These are phyloP conservation scores for Sicyos edulis DNA, from an alignment of 306 rosid species.

Conservation along the genomic window DNA sequence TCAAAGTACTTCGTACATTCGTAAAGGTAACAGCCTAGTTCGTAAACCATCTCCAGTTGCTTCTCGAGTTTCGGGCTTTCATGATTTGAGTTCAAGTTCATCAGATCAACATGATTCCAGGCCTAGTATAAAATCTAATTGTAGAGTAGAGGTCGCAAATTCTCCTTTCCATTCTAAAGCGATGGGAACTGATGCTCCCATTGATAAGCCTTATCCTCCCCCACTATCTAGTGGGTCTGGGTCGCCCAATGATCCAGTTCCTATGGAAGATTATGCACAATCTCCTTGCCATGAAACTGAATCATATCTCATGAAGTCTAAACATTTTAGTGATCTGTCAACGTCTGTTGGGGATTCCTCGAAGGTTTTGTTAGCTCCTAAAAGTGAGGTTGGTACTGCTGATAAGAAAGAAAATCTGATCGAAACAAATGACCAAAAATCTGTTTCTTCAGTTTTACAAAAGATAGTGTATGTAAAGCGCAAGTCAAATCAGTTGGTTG, in stretches of 20 bases:
- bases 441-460: conserved; percentile 39
- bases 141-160: conserved; percentile 35
- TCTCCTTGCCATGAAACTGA: conserved; percentile 37
- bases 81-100: conserved; percentile 29
- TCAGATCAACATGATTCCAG: conserved; percentile 38
- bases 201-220: conserved; percentile 41
- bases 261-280: conserved; percentile 33
- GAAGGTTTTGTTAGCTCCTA: conserved; percentile 35
- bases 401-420: conserved; percentile 38
- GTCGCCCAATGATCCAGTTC: conserved; percentile 17
- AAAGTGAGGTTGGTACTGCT: conserved; percentile 35
- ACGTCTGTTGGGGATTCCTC: conserved; percentile 32
- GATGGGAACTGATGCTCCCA: conserved; percentile 30
- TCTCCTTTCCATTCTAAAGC: conserved; percentile 28
- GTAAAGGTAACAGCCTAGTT: conserved; percentile 89
- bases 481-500: conserved; percentile 83
- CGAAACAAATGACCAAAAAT: conserved; percentile 37
- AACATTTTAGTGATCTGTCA: conserved; percentile 32
- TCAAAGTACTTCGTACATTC: conserved; percentile 68
- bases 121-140: conserved; percentile 36
- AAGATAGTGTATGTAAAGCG: conserved; percentile 64
- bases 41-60: conserved; percentile 55
- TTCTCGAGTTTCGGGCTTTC: conserved; percentile 39
- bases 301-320: conserved; percentile 33
- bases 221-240: conserved; percentile 29